Percentiles rank a stretch among this genome's conserved stretches.
phyloP scores from a whole-genome alignment of 1,284 basidiomycete species.

The Tilletia caries region DNA sequence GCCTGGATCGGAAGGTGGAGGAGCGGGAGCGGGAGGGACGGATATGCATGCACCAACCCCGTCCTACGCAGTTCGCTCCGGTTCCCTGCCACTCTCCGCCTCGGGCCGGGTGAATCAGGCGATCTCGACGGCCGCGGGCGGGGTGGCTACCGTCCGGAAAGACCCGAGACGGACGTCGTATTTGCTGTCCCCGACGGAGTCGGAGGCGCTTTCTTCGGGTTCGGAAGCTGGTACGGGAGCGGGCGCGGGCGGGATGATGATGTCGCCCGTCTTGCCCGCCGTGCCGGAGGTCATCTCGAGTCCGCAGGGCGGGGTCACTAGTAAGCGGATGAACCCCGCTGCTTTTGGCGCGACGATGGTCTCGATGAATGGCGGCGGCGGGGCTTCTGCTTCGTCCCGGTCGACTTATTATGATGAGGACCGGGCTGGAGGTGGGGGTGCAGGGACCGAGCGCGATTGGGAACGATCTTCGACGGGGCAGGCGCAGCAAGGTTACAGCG shows the following conservation, averaged over 20 bases:
- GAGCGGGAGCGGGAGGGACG: background rate
- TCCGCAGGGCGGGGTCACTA: conserved; percentile 41
- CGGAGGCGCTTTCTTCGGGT: background rate
- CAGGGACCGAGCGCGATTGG: too few species aligned
- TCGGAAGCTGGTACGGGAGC: too few species aligned
- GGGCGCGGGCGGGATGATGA: too few species aligned
- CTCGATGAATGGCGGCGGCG: background rate
- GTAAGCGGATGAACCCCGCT: conserved; percentile 26
- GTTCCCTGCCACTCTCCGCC: background rate
- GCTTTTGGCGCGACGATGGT: too few species aligned
- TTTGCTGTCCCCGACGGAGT: conserved; percentile 6
- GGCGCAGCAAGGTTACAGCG: too few species aligned
- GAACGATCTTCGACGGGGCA: too few species aligned
- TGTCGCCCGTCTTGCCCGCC: conserved; percentile 36
- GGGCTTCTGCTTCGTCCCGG: background rate
- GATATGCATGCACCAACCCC: background rate
- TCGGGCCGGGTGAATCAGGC: background rate
- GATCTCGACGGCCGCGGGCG: background rate
- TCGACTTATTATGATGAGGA: too few species aligned
- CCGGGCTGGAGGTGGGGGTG: too few species aligned
- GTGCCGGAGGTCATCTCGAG: conserved; percentile 41
- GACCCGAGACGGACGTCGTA: conserved; percentile 3
- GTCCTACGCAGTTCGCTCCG: background rate
- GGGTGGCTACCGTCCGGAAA: background rate
- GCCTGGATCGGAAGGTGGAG: too few species aligned